A percentile compares a stretch with the other conserved stretches of the same genome.
These are phyloP conservation scores for Tilletia walkeri DNA, from an alignment of 1,284 basidiomycete genomes.

Conservation along the genomic window DNA sequence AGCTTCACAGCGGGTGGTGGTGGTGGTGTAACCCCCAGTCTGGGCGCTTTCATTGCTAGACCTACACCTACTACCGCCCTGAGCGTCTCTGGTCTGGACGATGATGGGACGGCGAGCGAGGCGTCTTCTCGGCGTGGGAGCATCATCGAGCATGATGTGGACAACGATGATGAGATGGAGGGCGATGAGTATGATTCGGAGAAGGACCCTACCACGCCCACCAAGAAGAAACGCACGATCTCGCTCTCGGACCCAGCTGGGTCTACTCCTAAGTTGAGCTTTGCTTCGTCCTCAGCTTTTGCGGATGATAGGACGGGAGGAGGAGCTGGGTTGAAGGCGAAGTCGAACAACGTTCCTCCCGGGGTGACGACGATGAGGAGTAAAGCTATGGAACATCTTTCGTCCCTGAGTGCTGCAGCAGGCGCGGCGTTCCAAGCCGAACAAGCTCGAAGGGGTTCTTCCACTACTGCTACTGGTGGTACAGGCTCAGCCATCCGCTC, in stretches of 20 bases:
- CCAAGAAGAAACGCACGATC: slow-evolving; percentile 23
- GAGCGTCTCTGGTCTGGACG: slow-evolving; percentile 22
- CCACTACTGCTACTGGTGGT: background rate
- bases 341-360: slow-evolving; percentile 11
- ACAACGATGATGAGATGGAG: background rate
- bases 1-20: no score
- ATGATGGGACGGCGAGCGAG: slow-evolving; percentile 18
- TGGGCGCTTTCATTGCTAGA: slow-evolving; percentile 25
- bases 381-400: slow-evolving; percentile 24
- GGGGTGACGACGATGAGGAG: background rate
- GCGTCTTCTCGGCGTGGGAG: background rate
- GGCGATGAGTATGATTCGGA: background rate
- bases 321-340: background rate
- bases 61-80: slow-evolving; percentile 34
- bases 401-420: slow-evolving; percentile 39
- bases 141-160: slow-evolving; percentile 10
- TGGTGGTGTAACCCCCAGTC: no score
- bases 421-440: slow-evolving; percentile 31
- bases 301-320: background rate
- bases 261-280: background rate
- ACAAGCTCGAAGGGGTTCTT: no score
- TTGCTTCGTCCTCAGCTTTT: slow-evolving; percentile 1
- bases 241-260: slow-evolving; percentile 6
- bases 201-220: background rate
- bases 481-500: no score